A percentile compares a stretch with the other conserved stretches of the same genome.
Evolutionary conservation across 1,284 basidiomycete genomes (phyloP).

Genomic region (Trametes pubescens): DNA sequence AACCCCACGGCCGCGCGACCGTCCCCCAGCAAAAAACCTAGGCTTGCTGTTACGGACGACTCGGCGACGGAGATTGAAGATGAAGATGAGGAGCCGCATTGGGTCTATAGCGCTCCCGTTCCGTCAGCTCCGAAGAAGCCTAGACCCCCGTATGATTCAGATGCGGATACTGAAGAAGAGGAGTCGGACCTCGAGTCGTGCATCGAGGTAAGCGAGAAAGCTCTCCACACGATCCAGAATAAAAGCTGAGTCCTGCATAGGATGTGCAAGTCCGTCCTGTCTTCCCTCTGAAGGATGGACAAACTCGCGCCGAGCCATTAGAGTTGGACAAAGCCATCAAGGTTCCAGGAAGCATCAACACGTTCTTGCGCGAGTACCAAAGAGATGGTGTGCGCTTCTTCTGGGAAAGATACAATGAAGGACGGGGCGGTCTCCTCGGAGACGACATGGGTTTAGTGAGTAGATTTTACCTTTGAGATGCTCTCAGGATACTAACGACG

Average conservation of each 20-base stretch:
- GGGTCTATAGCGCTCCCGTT: neutral
- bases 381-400: constrained; percentile 84
- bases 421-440: constrained; percentile 78
- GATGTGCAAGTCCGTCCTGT: constrained; percentile 54
- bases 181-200: constrained; percentile 28
- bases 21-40: constrained; percentile 19
- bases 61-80: constrained; percentile 10
- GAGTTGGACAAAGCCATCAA: constrained; percentile 48
- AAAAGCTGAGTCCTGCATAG: neutral
- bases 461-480: constrained; percentile 21
- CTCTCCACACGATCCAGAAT: neutral
- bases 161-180: constrained; percentile 35
- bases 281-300: constrained; percentile 56
- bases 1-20: neutral
- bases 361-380: constrained; percentile 85
- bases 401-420: constrained; percentile 68
- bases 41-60: constrained; percentile 3
- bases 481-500: neutral
- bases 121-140: neutral
- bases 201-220: constrained; percentile 12
- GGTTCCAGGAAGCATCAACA: constrained; percentile 80
- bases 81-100: constrained; percentile 1
- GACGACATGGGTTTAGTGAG: constrained; percentile 91
- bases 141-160: constrained; percentile 19
- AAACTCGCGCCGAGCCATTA: constrained; percentile 46